Evolutionary conservation across 768 basidiomycete species (phyloP).

Genomic region (Lyophyllum atratum): DNA sequence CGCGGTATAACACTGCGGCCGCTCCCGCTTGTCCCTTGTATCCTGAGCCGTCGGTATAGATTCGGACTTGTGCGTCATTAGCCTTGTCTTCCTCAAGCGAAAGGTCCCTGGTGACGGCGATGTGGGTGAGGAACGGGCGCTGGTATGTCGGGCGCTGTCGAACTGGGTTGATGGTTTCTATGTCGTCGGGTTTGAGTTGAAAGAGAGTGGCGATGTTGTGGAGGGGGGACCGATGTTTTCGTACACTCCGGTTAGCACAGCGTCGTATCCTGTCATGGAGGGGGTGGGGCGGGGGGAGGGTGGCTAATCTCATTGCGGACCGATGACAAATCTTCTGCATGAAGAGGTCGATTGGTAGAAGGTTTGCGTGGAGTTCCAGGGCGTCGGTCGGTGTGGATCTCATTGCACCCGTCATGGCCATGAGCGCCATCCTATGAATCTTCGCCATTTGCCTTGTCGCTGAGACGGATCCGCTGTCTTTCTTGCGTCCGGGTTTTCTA

Average conservation of each 20-base stretch:
- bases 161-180: too few species aligned
- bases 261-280: neutral
- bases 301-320: conserved; percentile 4
- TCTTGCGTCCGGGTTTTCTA: neutral
- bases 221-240: conserved; percentile 10
- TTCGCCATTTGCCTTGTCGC: conserved; percentile 1
- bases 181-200: neutral
- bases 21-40: conserved; percentile 9
- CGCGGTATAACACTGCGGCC: conserved; percentile 10
- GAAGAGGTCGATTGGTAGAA: conserved; percentile 6
- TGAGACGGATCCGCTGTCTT: conserved; percentile 1
- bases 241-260: neutral
- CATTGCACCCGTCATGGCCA: conserved; percentile 11
- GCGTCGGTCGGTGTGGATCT: conserved; percentile 7
- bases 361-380: conserved; percentile 1
- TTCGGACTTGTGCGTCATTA: neutral
- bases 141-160: neutral
- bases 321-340: conserved; percentile 6
- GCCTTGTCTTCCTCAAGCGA: neutral
- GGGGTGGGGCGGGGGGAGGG: conserved; percentile 12
- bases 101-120: conserved; percentile 1
- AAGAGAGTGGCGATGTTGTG: conserved; percentile 8
- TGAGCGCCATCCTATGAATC: neutral
- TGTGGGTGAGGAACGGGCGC: neutral
- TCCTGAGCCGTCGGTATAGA: conserved; percentile 20